Conservation (phyloP, 164 flowering plant genomes). For the Nymphaea thermarum region DNA sequence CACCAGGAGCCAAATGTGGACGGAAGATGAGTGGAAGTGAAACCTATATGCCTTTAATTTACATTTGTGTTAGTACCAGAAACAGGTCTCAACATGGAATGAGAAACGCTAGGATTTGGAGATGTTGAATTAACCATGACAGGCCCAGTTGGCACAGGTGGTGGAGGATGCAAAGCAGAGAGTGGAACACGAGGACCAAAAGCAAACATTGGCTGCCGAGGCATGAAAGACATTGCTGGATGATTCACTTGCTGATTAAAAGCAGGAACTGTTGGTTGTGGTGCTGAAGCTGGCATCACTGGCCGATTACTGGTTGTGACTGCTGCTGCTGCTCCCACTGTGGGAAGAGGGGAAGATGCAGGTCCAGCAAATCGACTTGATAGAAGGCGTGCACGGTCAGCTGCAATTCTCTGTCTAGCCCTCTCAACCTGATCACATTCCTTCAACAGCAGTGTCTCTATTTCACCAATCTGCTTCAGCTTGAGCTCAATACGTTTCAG, state of each 20-base stretch:
- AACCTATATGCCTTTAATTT: slow-evolving; percentile 23
- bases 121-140: slow-evolving; percentile 33
- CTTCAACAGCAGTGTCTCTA: slow-evolving; percentile 73
- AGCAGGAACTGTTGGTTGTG: slow-evolving; percentile 47
- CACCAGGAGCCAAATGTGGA: not conserved
- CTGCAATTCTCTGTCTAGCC: slow-evolving; percentile 61
- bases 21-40: not conserved
- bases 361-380: slow-evolving; percentile 42
- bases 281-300: slow-evolving; percentile 32
- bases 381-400: slow-evolving; percentile 52
- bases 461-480: slow-evolving; percentile 92
- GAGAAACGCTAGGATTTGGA: slow-evolving; percentile 31
- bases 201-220: slow-evolving; percentile 59
- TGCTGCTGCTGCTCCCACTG: not conserved
- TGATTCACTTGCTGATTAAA: slow-evolving; percentile 43
- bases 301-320: slow-evolving; percentile 9
- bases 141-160: slow-evolving; percentile 30
- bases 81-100: slow-evolving; percentile 56
- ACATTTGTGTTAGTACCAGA: slow-evolving; percentile 58
- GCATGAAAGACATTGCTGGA: slow-evolving; percentile 65
- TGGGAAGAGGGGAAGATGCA: slow-evolving; percentile 15
- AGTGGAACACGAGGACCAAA: slow-evolving; percentile 73
- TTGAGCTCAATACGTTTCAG: slow-evolving; percentile 84
- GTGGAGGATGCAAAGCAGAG: slow-evolving; percentile 51
- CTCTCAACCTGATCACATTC: slow-evolving; percentile 93